Conservation (phyloP, 1,139 yeast genomes). For the Blastobotrys proliferans region DNA sequence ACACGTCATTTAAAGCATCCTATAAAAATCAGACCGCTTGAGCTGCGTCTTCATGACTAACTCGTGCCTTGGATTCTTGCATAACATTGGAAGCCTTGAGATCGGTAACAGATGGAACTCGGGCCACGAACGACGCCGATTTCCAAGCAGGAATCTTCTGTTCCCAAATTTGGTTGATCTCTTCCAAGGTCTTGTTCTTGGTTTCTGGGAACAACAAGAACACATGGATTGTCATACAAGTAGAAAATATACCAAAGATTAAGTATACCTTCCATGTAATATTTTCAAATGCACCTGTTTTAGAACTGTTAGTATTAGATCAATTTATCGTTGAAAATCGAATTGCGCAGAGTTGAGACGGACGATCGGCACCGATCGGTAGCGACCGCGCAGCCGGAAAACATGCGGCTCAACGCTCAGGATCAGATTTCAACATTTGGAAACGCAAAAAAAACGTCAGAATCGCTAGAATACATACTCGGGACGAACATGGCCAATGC, state of each 20-base stretch:
- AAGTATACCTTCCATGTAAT: constrained; percentile 54
- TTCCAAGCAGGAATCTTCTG: constrained; percentile 60
- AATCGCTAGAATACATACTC: too few relatives aligned
- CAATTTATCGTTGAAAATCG: constrained; percentile 57
- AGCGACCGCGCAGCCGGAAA: too few relatives aligned
- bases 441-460: too few relatives aligned
- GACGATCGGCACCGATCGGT: too few relatives aligned
- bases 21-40: neutral
- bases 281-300: constrained; percentile 50
- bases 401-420: too few relatives aligned
- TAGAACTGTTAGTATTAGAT: constrained; percentile 51
- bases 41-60: too few relatives aligned
- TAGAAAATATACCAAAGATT: constrained; percentile 60
- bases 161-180: constrained; percentile 58
- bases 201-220: constrained; percentile 62
- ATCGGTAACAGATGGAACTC: constrained; percentile 23
- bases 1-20: neutral
- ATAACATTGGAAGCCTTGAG: constrained; percentile 26
- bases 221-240: constrained; percentile 51
- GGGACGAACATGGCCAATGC: constrained; percentile 49
- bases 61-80: too few relatives aligned
- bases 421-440: too few relatives aligned
- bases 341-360: too few relatives aligned
- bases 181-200: constrained; percentile 58
- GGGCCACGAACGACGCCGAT: constrained; percentile 34